phyloP scores from a whole-genome alignment of 495 filamentous ascomycete species.

The Lophiostoma macrostomum region DNA sequence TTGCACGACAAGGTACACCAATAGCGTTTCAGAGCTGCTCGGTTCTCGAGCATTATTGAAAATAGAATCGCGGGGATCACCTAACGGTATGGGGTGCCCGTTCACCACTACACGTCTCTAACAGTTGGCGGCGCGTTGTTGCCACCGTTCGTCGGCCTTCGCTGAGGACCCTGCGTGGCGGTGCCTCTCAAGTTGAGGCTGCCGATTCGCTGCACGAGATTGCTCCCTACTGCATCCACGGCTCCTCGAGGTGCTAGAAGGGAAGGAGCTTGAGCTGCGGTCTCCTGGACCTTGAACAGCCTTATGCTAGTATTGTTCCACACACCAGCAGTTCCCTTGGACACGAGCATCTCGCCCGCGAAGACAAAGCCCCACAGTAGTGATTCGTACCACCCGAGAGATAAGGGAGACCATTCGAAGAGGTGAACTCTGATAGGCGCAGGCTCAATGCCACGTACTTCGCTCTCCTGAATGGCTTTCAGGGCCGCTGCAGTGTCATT shows the following conservation, averaged over 20 bases:
- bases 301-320: constrained; percentile 91
- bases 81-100: too few relatives aligned
- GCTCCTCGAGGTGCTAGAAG: constrained; percentile 82
- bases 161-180: constrained; percentile 2
- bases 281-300: constrained; percentile 87
- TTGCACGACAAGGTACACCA: constrained; percentile 18
- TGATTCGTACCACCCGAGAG: constrained; percentile 94
- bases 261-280: constrained; percentile 72
- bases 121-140: constrained; percentile 25
- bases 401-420: constrained; percentile 92
- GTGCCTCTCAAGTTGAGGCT: constrained; percentile 58
- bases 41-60: too few relatives aligned
- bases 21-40: constrained; percentile 7
- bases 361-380: constrained; percentile 96
- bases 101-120: constrained; percentile 32
- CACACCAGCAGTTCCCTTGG: constrained; percentile 84
- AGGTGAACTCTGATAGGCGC: constrained; percentile 75
- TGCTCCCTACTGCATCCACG: constrained; percentile 92
- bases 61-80: background rate
- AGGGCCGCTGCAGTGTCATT: constrained; percentile 33
- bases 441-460: constrained; percentile 66
- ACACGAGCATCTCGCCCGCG: constrained; percentile 79
- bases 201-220: constrained; percentile 83
- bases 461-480: constrained; percentile 30
- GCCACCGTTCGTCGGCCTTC: constrained; percentile 9